A percentile compares a stretch with the other conserved stretches of the same genome.
phyloP scores from a whole-genome alignment of 257 asterid species.

The Verbena officinalis region DNA sequence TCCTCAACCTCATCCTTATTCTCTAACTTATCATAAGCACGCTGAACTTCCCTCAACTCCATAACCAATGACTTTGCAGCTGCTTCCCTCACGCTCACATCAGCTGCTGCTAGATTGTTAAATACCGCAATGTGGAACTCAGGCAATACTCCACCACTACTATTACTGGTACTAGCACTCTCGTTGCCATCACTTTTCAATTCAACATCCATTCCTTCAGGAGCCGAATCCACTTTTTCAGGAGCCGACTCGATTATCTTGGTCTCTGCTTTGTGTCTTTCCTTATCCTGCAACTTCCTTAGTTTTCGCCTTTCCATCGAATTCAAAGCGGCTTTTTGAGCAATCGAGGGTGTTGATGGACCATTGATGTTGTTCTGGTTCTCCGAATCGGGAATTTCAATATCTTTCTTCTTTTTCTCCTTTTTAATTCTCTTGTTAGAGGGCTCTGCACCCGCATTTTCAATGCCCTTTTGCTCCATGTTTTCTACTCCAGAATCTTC shows the following conservation, averaged over 20 bases:
- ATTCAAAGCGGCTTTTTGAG: constrained; percentile 34
- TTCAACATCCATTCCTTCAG: constrained; percentile 37
- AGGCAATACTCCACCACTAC: constrained; percentile 57
- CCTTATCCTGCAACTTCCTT: constrained; percentile 63
- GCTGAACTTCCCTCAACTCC: constrained; percentile 79
- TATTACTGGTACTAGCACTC: constrained; percentile 37
- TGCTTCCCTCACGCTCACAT: constrained; percentile 60
- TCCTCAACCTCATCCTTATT: constrained; percentile 78
- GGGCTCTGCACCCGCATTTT: constrained; percentile 40
- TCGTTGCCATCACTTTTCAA: constrained; percentile 34
- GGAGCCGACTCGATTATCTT: constrained; percentile 30
- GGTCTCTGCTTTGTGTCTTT: constrained; percentile 42
- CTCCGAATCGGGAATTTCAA: constrained; percentile 32
- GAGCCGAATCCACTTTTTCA: constrained; percentile 29
- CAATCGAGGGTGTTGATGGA: constrained; percentile 42
- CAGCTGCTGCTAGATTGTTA: constrained; percentile 70
- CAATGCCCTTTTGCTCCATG: constrained; percentile 26
- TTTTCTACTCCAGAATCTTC: constrained; percentile 36
- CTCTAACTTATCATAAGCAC: constrained; percentile 73
- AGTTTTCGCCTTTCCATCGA: constrained; percentile 78
- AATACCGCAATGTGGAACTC: constrained; percentile 91
- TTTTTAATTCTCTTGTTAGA: constrained; percentile 61
- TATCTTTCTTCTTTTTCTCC: constrained; percentile 48
- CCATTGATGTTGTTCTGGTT: constrained; percentile 32
- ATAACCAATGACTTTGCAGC: constrained; percentile 68